Evolutionary conservation across 2,329 filamentous ascomycete species (phyloP), one percentile per base, ranked within the genome.

Genomic region (Hypoxylon sp.): DNA sequence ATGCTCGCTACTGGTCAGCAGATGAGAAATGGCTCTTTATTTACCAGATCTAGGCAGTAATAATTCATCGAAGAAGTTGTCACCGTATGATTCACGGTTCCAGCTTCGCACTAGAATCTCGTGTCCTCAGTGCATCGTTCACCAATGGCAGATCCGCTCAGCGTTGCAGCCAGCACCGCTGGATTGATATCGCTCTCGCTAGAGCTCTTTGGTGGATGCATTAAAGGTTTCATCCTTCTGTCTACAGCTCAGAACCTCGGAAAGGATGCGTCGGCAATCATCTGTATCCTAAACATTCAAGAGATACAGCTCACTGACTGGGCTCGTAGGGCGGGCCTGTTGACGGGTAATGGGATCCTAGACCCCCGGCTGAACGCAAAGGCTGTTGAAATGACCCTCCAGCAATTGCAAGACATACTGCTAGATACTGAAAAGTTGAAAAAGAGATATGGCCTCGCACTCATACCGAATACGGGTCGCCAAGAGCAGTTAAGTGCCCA

Each of bases 251-350:
- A 52, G 9, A 52, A 52, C 30, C 49, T 52, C 14, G 49, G 49
- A 21, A 52, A 52, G 49, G 30, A 52, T 36, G 49, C 49, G 11
- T 52, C 49, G 17, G 49, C 30, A 21, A 52, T 52, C 34, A 30
- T 23, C 13, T 52, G 49, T 21, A 52, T 52, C 11, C 17, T 52
- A 6, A 52, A 52, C 9, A 52, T 52, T 21, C 49, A 52, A 17
- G 49, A 52, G 13, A 52, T 52, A 38, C 49, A 52, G 49, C 32
- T 52, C 7, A 52, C 49, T 13, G 49, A 52, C 30, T 52, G 49
- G 49, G 49, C 49, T 38, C 49, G 49, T 23, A 30, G 49, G 30
- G 49, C 49, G 11, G 49, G 49, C 49, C 32, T 52, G 34, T 36
- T 52, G 30, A 36, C 30, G 5, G 49, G 49, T 10, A 21, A 52